phyloP scores from a whole-genome alignment of 345 rosid species.

The Eucalyptus cloeziana region DNA sequence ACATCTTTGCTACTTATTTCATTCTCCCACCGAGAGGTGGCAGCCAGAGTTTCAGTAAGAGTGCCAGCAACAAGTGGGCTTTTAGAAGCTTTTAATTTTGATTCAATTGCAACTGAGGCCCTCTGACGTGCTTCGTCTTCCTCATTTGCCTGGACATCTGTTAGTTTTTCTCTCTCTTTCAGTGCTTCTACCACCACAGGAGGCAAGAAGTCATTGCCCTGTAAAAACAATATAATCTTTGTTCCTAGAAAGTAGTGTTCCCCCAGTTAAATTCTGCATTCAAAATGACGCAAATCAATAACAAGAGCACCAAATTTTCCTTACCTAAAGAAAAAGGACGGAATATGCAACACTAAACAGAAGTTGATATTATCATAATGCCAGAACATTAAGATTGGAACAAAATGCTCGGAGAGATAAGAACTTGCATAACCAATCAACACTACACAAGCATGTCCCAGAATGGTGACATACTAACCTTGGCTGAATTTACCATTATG shows the following conservation, averaged over 20 bases:
- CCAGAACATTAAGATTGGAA: background rate
- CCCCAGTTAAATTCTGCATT: constrained; percentile 75
- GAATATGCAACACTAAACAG: background rate
- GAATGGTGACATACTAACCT: background rate
- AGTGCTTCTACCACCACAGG: constrained; percentile 44
- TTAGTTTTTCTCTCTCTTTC: constrained; percentile 46
- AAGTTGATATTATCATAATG: background rate
- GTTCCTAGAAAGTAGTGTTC: constrained; percentile 74
- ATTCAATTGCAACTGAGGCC: constrained; percentile 18
- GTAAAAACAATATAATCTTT: constrained; percentile 81
- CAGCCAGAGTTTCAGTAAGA: constrained; percentile 77
- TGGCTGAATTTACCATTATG: background rate
- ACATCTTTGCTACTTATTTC: constrained; percentile 40
- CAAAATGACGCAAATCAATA: background rate
- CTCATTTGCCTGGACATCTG: constrained; percentile 44
- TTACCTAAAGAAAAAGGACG: background rate
- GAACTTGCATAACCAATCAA: background rate
- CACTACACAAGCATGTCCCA: background rate
- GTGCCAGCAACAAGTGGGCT: constrained; percentile 69
- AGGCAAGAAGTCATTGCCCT: constrained; percentile 93
- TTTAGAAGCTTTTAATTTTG: constrained; percentile 18
- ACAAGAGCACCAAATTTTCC: background rate
- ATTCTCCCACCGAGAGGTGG: constrained; percentile 64
- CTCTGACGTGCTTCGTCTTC: constrained; percentile 64
- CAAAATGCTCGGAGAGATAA: background rate